phyloP scores from a whole-genome alignment of 345 rosid species.

The Draba incana region DNA sequence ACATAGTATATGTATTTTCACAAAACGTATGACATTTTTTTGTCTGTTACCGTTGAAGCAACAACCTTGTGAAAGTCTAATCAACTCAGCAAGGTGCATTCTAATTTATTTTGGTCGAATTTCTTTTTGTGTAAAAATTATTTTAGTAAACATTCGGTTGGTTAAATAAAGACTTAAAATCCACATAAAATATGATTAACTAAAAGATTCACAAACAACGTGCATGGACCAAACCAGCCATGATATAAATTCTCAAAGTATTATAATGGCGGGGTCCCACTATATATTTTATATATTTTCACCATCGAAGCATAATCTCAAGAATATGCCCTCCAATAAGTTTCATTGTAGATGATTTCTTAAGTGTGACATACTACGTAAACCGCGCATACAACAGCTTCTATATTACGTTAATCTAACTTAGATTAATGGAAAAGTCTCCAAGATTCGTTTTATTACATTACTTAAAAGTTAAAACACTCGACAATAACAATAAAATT shows the following conservation, averaged over 20 bases:
- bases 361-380: constrained; percentile 30
- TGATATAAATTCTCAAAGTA: constrained; percentile 2
- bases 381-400: neutral
- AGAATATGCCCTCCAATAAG: constrained; percentile 23
- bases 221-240: constrained; percentile 36
- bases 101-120: neutral
- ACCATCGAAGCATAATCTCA: constrained; percentile 32
- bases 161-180: neutral
- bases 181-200: neutral
- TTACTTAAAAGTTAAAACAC: neutral
- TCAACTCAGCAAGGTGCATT: neutral
- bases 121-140: neutral
- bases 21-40: too few species aligned
- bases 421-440: neutral
- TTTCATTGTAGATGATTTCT: constrained; percentile 11
- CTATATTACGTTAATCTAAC: neutral
- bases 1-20: too few species aligned
- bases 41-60: neutral
- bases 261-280: constrained; percentile 34
- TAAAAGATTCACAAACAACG: constrained; percentile 32
- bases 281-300: constrained; percentile 22
- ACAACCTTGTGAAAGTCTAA: neutral
- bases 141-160: too few species aligned
- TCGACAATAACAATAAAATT: constrained; percentile 3
- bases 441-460: constrained; percentile 22